phyloP scores from a whole-genome alignment of 2,329 filamentous ascomycete species.

The Xylaria polymorpha region DNA sequence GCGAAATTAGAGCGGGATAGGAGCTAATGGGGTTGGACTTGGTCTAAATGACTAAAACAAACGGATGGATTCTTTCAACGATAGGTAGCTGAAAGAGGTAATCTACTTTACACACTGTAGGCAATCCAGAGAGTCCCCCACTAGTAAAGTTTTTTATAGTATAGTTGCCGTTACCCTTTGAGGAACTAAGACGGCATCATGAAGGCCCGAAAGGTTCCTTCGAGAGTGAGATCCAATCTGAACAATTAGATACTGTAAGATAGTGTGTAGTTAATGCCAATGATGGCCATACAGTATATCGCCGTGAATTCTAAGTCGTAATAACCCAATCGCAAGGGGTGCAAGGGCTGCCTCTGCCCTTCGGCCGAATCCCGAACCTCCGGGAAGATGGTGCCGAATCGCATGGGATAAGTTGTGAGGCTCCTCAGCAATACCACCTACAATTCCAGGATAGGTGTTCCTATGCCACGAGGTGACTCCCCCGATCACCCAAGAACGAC shows the following conservation, averaged over 20 bases:
- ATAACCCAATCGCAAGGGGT: neutral
- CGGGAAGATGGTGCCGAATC: neutral
- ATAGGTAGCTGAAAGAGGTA: neutral
- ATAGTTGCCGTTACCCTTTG: neutral
- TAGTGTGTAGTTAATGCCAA: neutral
- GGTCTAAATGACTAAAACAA: neutral
- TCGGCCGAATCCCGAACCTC: neutral
- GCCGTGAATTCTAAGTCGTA: neutral
- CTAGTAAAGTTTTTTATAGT: neutral
- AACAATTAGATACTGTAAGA: neutral
- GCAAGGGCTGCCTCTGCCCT: conserved; percentile 4
- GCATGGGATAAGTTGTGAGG: conserved; percentile 7
- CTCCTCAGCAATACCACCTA: neutral
- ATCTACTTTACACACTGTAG: neutral
- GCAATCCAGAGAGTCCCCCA: neutral
- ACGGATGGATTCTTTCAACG: neutral
- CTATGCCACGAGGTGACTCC: neutral
- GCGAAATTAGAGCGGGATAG: neutral
- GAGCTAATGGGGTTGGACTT: neutral
- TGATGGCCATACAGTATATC: neutral
- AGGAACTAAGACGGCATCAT: neutral
- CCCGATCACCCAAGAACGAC: neutral
- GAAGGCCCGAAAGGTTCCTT: neutral
- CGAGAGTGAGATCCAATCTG: neutral
- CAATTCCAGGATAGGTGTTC: conserved; percentile 4